Evolutionary conservation across 169 alveolate genomes (phyloP).

Genomic region (Plasmodium vivax): DNA sequence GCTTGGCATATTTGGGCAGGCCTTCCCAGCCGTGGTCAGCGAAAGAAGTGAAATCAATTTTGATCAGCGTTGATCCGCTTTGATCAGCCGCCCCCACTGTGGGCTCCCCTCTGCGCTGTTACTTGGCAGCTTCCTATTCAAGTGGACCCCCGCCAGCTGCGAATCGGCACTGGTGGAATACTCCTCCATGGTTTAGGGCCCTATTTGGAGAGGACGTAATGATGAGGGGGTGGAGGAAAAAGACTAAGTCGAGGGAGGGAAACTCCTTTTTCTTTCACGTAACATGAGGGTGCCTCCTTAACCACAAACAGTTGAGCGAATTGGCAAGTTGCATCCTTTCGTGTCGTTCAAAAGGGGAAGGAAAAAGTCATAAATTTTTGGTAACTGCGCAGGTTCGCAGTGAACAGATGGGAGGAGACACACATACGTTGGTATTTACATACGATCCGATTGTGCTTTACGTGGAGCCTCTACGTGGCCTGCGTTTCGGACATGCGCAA

Average conservation of each 20-base stretch:
- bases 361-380: too few species aligned
- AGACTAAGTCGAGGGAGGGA: not conserved
- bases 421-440: not conserved
- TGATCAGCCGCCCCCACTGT: not conserved
- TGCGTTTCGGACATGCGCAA: not conserved
- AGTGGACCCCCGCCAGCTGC: not conserved
- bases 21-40: not conserved
- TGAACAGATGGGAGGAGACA: not conserved
- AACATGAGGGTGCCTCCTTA: not conserved
- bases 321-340: not conserved
- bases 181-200: not conserved
- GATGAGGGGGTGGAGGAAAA: not conserved
- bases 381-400: not conserved
- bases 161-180: not conserved
- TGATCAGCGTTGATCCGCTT: not conserved
- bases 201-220: not conserved
- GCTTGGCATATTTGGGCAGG: not conserved
- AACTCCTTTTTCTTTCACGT: not conserved
- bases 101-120: not conserved
- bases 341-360: not conserved
- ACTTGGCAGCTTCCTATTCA: slow-evolving; percentile 31
- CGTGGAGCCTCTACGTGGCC: not conserved
- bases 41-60: too few species aligned
- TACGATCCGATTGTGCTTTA: not conserved
- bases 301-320: not conserved